phyloP scores from a whole-genome alignment of 1,139 yeast genomes.

The Scheffersomyces parashehatae region DNA sequence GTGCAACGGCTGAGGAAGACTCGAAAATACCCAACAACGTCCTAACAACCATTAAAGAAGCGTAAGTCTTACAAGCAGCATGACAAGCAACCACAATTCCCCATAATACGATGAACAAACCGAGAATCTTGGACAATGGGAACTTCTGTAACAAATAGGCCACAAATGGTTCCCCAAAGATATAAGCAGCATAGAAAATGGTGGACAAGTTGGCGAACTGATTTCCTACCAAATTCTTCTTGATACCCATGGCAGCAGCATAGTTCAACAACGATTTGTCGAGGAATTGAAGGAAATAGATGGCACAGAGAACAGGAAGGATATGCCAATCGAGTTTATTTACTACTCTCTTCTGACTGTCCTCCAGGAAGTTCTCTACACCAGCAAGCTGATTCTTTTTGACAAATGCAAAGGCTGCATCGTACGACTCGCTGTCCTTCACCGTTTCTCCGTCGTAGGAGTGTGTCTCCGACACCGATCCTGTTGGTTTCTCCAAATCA shows the following conservation, averaged over 20 bases:
- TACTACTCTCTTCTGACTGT: conserved; percentile 1
- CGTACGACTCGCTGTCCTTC: conserved; percentile 4
- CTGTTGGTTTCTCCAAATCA: background rate
- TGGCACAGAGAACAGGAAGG: conserved; percentile 35
- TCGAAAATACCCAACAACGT: conserved; percentile 30
- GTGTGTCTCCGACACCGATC: background rate
- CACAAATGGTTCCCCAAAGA: conserved; percentile 47
- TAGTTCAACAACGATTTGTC: conserved; percentile 47
- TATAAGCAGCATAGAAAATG: conserved; percentile 45
- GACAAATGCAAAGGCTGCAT: conserved; percentile 9
- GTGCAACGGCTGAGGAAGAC: conserved; percentile 18
- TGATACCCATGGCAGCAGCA: conserved; percentile 55
- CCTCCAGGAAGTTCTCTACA: background rate
- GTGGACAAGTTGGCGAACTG: conserved; percentile 46
- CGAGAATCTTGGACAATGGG: conserved; percentile 42
- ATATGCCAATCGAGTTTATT: conserved; percentile 30
- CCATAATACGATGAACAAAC: conserved; percentile 39
- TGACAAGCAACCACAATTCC: conserved; percentile 40
- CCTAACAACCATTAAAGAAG: conserved; percentile 42
- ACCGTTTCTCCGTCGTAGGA: background rate
- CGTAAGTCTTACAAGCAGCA: conserved; percentile 36
- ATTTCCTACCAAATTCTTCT: conserved; percentile 32
- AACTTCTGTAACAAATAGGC: conserved; percentile 37
- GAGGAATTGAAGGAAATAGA: conserved; percentile 45
- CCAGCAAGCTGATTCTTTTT: background rate